Conservation (phyloP, 1,284 basidiomycete species). For the Phellopilus nigrolimitatus region DNA sequence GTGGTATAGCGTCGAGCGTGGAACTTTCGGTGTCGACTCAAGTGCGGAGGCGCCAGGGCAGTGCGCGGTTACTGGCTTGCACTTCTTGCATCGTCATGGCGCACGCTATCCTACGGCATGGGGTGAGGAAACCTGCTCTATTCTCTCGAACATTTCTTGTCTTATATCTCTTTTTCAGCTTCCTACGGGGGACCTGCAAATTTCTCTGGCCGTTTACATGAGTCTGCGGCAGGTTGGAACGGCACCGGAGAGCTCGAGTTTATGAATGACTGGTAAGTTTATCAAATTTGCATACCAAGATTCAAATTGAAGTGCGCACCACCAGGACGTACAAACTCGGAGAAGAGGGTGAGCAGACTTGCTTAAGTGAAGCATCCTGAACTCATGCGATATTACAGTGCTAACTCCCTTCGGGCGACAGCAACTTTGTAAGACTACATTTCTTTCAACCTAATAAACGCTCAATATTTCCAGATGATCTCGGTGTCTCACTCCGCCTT, state of each 20-base stretch:
- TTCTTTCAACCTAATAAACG: conserved; percentile 1
- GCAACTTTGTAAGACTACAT: conserved; percentile 56
- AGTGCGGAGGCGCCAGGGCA: conserved; percentile 62
- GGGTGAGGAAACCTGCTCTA: conserved; percentile 38
- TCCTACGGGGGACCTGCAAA: conserved; percentile 63
- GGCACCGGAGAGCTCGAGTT: conserved; percentile 63
- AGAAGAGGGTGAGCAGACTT: conserved; percentile 54
- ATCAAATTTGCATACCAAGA: not conserved
- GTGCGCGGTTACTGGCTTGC: conserved; percentile 68
- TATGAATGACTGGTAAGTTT: conserved; percentile 65
- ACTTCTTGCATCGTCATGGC: conserved; percentile 77
- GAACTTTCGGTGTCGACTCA: conserved; percentile 69
- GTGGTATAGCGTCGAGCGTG: conserved; percentile 72
- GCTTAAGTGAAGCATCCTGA: not conserved
- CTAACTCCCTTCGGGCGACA: conserved; percentile 80
- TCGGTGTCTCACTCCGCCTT: conserved; percentile 67
- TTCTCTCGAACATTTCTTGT: conserved; percentile 18
- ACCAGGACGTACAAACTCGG: conserved; percentile 75
- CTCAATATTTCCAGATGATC: conserved; percentile 43
- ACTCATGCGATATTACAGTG: conserved; percentile 36
- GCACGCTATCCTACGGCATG: conserved; percentile 76
- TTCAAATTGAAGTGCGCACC: not conserved
- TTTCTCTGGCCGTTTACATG: conserved; percentile 54
- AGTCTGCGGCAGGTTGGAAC: conserved; percentile 51
- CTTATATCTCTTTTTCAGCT: conserved; percentile 33